phyloP scores from a whole-genome alignment of 2,329 filamentous ascomycete genomes.

The Gremmenia infestans region DNA sequence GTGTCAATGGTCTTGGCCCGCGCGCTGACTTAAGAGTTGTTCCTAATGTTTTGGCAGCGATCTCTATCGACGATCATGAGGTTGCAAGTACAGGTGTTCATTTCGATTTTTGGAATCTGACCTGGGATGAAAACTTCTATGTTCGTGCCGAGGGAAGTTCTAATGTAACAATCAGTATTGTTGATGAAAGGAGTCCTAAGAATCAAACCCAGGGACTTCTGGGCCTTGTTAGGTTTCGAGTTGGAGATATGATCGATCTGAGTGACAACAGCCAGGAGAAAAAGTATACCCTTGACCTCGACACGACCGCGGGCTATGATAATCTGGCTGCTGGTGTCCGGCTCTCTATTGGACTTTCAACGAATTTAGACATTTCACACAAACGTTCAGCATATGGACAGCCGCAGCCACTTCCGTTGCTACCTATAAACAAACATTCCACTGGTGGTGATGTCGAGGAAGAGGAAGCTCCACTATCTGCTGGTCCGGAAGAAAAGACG shows the following conservation, averaged over 20 bases:
- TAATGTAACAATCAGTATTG: neutral
- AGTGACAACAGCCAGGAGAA: neutral
- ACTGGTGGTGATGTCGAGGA: too few relatives aligned
- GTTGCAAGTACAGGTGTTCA: neutral
- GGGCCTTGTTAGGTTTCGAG: neutral
- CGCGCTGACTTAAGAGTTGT: fast-evolving
- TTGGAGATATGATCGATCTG: neutral
- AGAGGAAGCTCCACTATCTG: too few relatives aligned
- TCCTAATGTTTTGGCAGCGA: neutral
- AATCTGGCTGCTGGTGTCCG: neutral
- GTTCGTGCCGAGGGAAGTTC: neutral
- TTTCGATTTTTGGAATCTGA: neutral
- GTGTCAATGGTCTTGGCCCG: neutral
- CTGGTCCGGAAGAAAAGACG: too few relatives aligned
- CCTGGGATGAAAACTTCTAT: neutral
- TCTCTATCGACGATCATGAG: neutral
- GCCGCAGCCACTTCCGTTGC: too few relatives aligned
- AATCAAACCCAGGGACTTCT: neutral
- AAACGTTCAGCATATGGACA: neutral
- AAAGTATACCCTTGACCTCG: neutral
- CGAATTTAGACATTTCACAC: neutral
- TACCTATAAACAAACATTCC: too few relatives aligned
- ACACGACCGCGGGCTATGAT: neutral
- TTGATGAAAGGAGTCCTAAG: neutral
- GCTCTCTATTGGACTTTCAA: neutral